Percentiles rank a stretch among this genome's conserved stretches.
Conservation (phyloP, 352 stramenopile species). For the Phytophthora ohioensis region DNA sequence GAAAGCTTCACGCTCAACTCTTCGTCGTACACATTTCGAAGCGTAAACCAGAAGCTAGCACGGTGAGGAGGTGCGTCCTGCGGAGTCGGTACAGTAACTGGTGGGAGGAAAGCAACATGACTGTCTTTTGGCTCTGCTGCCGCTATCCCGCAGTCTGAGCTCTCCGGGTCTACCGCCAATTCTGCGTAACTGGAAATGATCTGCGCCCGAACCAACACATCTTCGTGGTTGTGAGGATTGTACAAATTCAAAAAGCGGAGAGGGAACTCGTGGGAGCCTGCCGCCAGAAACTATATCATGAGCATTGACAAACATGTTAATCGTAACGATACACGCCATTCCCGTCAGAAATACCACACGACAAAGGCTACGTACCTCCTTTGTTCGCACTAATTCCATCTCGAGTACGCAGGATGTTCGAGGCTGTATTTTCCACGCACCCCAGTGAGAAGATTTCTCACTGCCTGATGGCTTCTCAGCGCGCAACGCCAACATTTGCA, state of each 20-base stretch:
- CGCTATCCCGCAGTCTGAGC: constrained; percentile 52
- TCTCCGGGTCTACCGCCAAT: constrained; percentile 81
- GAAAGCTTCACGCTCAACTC: constrained; percentile 76
- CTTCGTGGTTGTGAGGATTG: constrained; percentile 86
- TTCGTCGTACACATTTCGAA: constrained; percentile 90
- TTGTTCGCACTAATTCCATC: constrained; percentile 74
- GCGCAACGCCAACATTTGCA: constrained; percentile 53
- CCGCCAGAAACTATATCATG: constrained; percentile 47
- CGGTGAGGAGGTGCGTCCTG: constrained; percentile 59
- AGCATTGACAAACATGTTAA: constrained; percentile 6
- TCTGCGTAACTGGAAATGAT: constrained; percentile 90
- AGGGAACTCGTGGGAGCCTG: constrained; percentile 68
- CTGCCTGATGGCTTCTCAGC: constrained; percentile 35
- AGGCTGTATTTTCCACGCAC: constrained; percentile 63
- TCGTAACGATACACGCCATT: constrained; percentile 8
- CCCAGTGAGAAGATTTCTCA: constrained; percentile 18
- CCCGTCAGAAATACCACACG: neutral
- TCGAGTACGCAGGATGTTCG: constrained; percentile 58
- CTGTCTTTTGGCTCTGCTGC: constrained; percentile 36
- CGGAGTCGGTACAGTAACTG: constrained; percentile 72
- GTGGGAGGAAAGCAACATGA: constrained; percentile 77
- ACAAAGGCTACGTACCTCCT: constrained; percentile 51
- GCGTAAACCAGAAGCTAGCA: constrained; percentile 85
- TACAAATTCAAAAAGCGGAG: constrained; percentile 79
- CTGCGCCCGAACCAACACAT: constrained; percentile 64